Evolutionary conservation across 2,329 filamentous ascomycete genomes (phyloP), one percentile per base, ranked within the genome.

Genomic region (Zymoseptoria ardabiliae): DNA sequence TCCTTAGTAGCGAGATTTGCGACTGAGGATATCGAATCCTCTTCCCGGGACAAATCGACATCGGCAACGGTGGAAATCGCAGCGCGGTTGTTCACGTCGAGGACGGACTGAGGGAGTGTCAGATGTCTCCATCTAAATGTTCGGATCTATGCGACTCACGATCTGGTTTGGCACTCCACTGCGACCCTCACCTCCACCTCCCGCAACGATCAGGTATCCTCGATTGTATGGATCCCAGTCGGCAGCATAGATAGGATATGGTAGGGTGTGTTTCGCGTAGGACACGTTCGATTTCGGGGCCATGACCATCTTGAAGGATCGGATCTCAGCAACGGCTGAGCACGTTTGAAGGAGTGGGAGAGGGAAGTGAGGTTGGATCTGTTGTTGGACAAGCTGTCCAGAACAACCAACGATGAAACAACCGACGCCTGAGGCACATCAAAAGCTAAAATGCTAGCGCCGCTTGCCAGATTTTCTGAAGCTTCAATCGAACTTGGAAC

Each of bases 101-200:
- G 80, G 13, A 91, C 78, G 28, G 85, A 86, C 87, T 90, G 55
- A 19, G 23, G 11, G 22, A 13, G 5, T 20, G 48, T 61, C 49
- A n/a, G n/a, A n/a, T n/a, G n/a, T n/a, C n/a, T n/a, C n/a, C n/a
- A n/a, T n/a, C n/a, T n/a, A n/a, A n/a, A n/a, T n/a, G n/a, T n/a
- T n/a, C n/a, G n/a, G n/a, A 35, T 41, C 11, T 17, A 35, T 4
- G 35, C 35, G 28, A 35, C 20, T n/a, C 20, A 89, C 89, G 70
- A 96, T 91, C 75, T 91, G 91, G 79, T 96, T 96, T 58, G 86
- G 85, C 21, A 96, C 89, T 51, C 91, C 91, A 66, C 85, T 91
- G 65, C 85, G 84, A 54, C 89, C 86, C 64, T 90, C 86, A 55
- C 93, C 93, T 65, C 93, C 93, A 62, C 93, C 93, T 56, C 93